Base-by-base conservation (phyloP, 495 filamentous ascomycete species). In the Penicillium pulvis region DNA sequence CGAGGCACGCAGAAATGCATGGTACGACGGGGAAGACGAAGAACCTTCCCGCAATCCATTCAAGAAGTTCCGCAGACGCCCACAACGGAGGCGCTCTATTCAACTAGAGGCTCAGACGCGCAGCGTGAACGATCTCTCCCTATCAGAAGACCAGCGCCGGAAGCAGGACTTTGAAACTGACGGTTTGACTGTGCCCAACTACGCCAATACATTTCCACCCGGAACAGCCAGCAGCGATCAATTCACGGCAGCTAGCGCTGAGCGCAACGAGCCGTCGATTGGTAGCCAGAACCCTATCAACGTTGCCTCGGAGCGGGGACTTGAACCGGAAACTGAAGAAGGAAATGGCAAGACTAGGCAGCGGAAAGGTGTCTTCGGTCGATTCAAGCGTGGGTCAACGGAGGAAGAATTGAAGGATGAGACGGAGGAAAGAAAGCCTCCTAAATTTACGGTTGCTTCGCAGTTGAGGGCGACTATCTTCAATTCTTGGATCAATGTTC, bases 401-500 rank as follows among this genome's bases (percentile, higher is more conserved):
- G 36, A 36, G 1, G 19, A 57, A 8, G 39, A 56, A 19, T 48
- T 53, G 8, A 57, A 59, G 10, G 59, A 58, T n/a, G 62, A 67
- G 5, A 63, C 73, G 33, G 59, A 69, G 48, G 63, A 72, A 53
- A 54, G 74, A 52, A 74, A 79, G 54, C 70, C 68, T 35, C 77
- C 81, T 17, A 81, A 81, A 14, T 91, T 86, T 56, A 93, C 89
- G 0, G 61, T 87, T n/a, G 73, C 73, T 45, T 85, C 87, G 57
- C 91, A 95, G 69, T 61, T 94, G 36, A 81, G 79, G 47, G 82
- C 85, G 10, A 90, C 88, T 0, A 51, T 96, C 5, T 82, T 95
- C 62, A 84, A 85, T 60, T 92, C 89, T 1, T 93, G 89, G 83
- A 87, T 96, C 65, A 97, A 97, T 66, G 59, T 96, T 12, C 72